Evolutionary conservation across 176 grass and related monocot species (phyloP).

Genomic region (Dactylis glomerata): DNA sequence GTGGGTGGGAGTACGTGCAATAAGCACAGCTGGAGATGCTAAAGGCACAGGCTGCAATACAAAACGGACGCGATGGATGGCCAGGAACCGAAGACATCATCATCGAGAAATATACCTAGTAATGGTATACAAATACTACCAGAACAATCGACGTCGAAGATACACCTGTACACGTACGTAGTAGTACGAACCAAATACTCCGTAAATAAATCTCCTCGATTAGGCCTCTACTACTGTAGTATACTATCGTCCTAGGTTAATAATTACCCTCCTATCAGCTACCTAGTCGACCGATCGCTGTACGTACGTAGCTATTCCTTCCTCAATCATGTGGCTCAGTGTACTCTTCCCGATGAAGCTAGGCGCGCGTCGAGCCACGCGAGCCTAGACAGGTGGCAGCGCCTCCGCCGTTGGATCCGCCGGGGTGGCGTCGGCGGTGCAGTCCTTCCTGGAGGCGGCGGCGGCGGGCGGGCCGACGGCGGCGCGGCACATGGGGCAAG

Average conservation of each 20-base stretch:
- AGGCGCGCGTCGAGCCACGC: background rate
- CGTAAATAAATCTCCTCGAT: conserved; percentile 13
- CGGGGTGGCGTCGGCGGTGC: background rate
- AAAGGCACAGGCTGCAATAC: background rate
- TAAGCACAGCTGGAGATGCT: conserved; percentile 34
- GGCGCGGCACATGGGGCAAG: conserved; percentile 72
- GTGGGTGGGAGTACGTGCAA: no score
- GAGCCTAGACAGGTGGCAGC: conserved; percentile 28
- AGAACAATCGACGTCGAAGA: background rate
- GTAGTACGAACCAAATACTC: conserved; percentile 11
- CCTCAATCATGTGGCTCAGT: conserved; percentile 2
- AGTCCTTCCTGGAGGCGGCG: background rate
- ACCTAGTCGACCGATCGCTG: background rate
- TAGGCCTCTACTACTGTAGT: conserved; percentile 1
- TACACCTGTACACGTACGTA: background rate
- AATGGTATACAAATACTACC: background rate
- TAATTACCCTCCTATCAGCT: no score
- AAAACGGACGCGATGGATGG: background rate
- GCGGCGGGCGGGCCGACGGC: conserved; percentile 21
- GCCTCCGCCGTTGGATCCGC: background rate
- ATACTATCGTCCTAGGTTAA: conserved; percentile 21
- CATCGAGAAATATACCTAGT: background rate
- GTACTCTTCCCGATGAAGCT: background rate
- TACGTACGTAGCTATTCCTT: background rate
- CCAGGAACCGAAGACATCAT: background rate